These are phyloP conservation scores for Melastoma malabathricum DNA, from an alignment of 345 rosid genomes.

Conservation along the genomic window DNA sequence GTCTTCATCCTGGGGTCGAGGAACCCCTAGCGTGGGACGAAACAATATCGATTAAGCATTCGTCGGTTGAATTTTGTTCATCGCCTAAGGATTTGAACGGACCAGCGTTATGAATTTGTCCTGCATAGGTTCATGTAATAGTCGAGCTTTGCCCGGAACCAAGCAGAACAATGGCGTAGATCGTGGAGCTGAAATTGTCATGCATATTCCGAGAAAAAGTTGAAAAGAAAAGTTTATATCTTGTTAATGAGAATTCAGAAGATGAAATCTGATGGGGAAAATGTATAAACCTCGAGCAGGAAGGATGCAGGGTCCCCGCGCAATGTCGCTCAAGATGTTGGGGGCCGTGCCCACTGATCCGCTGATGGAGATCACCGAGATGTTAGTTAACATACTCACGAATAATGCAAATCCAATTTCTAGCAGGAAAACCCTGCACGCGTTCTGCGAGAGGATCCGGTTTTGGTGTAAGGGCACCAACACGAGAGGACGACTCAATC, in stretches of 20 bases:
- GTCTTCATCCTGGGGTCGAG: conserved; percentile 40
- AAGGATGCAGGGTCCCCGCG: no score
- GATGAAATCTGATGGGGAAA: no score
- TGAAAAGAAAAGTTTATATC: no score
- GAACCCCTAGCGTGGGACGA: conserved; percentile 37
- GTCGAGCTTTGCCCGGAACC: conserved; percentile 65
- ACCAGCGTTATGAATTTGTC: conserved; percentile 33
- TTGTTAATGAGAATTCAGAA: background rate
- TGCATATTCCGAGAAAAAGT: no score
- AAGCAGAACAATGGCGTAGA: conserved; percentile 46
- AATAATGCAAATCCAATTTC: conserved; percentile 11
- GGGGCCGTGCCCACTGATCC: conserved; percentile 5
- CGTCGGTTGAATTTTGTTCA: no score
- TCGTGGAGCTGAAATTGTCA: conserved; percentile 1
- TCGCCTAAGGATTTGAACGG: no score
- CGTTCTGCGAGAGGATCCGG: conserved; percentile 7
- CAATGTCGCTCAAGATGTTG: background rate
- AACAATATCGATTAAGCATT: no score
- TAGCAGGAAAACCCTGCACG: conserved; percentile 6
- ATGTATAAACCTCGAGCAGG: no score
- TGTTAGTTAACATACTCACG: conserved; percentile 6
- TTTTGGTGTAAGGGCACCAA: no score
- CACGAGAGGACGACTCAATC: no score
- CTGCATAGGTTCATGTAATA: conserved; percentile 36
- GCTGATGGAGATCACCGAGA: conserved; percentile 6